phyloP scores from a whole-genome alignment of 2,329 filamentous ascomycete species.

The Botrytis fabae region DNA sequence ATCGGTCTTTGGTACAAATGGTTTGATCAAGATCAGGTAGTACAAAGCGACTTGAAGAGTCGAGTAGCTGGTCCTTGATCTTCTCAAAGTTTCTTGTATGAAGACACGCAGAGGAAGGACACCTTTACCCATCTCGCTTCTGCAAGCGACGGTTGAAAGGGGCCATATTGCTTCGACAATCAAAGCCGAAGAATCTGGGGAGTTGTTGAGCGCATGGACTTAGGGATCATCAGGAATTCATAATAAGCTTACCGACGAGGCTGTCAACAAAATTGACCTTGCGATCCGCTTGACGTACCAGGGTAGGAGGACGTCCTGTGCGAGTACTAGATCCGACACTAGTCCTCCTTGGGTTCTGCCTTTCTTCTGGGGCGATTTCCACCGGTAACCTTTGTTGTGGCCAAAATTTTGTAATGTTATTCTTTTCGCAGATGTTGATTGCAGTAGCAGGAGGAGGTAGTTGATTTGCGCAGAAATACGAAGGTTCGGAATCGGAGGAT shows the following conservation, averaged over 20 bases:
- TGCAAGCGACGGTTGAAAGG: constrained; percentile 76
- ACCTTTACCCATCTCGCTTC: constrained; percentile 71
- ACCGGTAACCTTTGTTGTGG: constrained; percentile 42
- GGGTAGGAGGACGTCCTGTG: constrained; percentile 66
- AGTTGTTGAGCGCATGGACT: constrained; percentile 41
- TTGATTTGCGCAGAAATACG: constrained; percentile 44
- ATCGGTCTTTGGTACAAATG: constrained; percentile 78
- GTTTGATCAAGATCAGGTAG: constrained; percentile 91
- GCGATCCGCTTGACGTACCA: constrained; percentile 85
- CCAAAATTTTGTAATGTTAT: constrained; percentile 36
- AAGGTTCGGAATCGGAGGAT: constrained; percentile 51
- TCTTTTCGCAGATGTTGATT: constrained; percentile 39
- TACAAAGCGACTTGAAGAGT: constrained; percentile 96
- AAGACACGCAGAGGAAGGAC: constrained; percentile 91
- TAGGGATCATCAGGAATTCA: constrained; percentile 35
- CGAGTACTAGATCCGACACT: constrained; percentile 55
- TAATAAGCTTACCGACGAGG: constrained; percentile 81
- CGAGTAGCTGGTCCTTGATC: constrained; percentile 95
- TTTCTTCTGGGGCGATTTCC: constrained; percentile 59
- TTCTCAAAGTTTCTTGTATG: constrained; percentile 93
- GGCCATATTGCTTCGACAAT: constrained; percentile 99
- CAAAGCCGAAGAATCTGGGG: constrained; percentile 87
- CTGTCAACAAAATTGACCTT: constrained; percentile 95
- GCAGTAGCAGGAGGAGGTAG: constrained; percentile 40
- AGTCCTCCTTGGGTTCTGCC: constrained; percentile 63